Evolutionary conservation across 2,329 filamentous ascomycete genomes (phyloP).

Genomic region (Chalara sp.): DNA sequence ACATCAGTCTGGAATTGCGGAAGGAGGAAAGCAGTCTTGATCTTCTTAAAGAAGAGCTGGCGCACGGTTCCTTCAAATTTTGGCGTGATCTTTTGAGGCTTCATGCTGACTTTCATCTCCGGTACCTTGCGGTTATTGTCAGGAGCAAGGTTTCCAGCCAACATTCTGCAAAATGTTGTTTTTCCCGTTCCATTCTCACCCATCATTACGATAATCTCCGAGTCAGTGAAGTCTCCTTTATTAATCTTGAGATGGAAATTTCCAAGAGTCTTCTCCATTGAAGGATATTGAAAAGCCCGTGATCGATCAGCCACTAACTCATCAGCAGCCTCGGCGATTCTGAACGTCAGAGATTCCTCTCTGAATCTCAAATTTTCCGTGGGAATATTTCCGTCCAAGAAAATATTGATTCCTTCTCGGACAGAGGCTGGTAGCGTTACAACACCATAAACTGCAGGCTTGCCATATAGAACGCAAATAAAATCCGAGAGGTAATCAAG

Average conservation of each 20-base stretch:
- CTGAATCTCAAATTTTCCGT: conserved; percentile 98
- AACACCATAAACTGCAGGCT: conserved; percentile 93
- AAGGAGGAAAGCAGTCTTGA: conserved; percentile 91
- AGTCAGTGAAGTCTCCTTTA: conserved; percentile 85
- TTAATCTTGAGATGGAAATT: conserved; percentile 81
- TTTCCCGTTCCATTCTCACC: conserved; percentile 99
- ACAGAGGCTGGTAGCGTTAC: conserved; percentile 94
- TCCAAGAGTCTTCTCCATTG: conserved; percentile 89
- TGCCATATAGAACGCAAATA: conserved; percentile 94
- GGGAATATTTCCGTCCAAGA: conserved; percentile 95
- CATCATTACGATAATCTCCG: conserved; percentile 99
- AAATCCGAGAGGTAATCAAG: conserved; percentile 98
- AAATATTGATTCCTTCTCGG: conserved; percentile 98
- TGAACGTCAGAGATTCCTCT: conserved; percentile 93
- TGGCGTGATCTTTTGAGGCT: conserved; percentile 98
- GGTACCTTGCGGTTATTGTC: conserved; percentile 74
- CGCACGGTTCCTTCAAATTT: conserved; percentile 97
- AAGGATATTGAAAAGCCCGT: conserved; percentile 79
- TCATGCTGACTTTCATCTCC: conserved; percentile 97
- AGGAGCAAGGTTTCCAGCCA: conserved; percentile 89
- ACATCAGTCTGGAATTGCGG: conserved; percentile 99
- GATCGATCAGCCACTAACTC: conserved; percentile 81
- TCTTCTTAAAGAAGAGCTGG: conserved; percentile 99
- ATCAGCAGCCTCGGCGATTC: conserved; percentile 81
- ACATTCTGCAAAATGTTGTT: conserved; percentile 95